Base-by-base conservation (phyloP, 495 filamentous ascomycete genomes). In the Penicillium pulvis region DNA sequence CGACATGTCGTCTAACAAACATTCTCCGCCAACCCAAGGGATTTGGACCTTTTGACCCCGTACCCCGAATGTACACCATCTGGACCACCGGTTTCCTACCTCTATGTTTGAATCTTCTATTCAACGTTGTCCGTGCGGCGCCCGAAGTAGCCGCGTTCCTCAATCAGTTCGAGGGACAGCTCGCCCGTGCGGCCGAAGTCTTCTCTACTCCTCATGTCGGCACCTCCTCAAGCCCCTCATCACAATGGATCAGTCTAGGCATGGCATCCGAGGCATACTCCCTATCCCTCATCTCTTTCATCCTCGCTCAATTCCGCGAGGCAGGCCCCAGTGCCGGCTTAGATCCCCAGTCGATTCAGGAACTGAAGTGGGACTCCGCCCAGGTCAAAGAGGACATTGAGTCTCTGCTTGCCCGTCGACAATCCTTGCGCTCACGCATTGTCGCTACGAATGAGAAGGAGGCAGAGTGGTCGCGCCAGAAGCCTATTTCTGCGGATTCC, bases 31-130 rank as follows among this genome's bases (percentile, higher is more conserved):
- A 87, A 43, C 71, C 79, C 30, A 86, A 86, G 49, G 81, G 83
- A 51, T 88, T 92, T 53, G 84, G 85, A 2, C 90, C 92, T 0
- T 90, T 89, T 63, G 81, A 88, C 57, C 65, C 77, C 9, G 72
- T 81, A 6, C 75, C 79, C 0, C 71, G 83, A 16, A 60, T 86
- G 62, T 93, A 94, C 75, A 76, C 81, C 28, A 93, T 98, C 67
- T 98, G 94, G 94, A 85, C 85, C 10, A 86, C 87, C 43, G 93
- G 92, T 3, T 81, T 98, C 57, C 80, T 98, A 1, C 93, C 94
- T 0, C 72, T 98, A 11, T 85, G 93, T n/a, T 81, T 98, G 35
- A 97, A 97, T 69, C 80, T 98, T 33, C 85, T 98, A 41, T 83
- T 86, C 60, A 85, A 90, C 28, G 86, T 98, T 24, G 90, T 91